Conservation (phyloP, 2,329 filamentous ascomycete species). For the Colletotrichum orbiculare region DNA sequence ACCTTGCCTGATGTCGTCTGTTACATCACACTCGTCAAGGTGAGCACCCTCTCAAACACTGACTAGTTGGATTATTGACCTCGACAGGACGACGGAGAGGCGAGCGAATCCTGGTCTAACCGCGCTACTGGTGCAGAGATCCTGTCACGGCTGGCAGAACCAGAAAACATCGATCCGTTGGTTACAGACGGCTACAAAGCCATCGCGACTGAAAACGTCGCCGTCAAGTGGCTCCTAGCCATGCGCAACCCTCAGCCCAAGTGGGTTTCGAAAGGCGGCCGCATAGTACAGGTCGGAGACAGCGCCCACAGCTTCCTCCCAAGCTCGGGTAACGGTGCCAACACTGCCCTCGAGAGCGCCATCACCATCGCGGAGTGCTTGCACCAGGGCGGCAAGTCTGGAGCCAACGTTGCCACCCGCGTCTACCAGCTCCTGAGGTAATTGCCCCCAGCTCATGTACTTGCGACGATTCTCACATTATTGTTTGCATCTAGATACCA, state of each 20-base stretch:
- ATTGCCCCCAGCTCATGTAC: not conserved
- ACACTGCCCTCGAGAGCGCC: slow-evolving; percentile 38
- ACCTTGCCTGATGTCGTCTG: slow-evolving; percentile 3
- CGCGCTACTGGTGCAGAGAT: not conserved
- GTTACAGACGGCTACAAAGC: not conserved
- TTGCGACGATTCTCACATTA: not conserved
- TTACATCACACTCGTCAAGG: not conserved
- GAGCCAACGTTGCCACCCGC: not conserved
- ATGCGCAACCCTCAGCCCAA: slow-evolving; percentile 32
- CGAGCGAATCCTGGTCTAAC: not conserved
- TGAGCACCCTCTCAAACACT: not conserved
- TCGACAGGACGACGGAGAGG: not conserved
- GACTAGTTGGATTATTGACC: not conserved
- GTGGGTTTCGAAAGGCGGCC: slow-evolving; percentile 34
- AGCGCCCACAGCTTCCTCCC: slow-evolving; percentile 39
- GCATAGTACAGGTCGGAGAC: slow-evolving; percentile 39
- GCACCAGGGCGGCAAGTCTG: not conserved
- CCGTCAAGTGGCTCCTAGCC: slow-evolving; percentile 31
- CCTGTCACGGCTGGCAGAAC: not conserved
- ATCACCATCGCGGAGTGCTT: slow-evolving; percentile 33
- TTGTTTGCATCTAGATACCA: not conserved
- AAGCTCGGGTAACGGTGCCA: slow-evolving; percentile 37
- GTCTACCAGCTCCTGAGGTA: slow-evolving; percentile 3
- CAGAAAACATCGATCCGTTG: not conserved
- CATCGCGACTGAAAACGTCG: not conserved